Evolutionary conservation across 441 rosid species (phyloP), one percentile per base, ranked within the genome.

Genomic region (Daphne laureola): DNA sequence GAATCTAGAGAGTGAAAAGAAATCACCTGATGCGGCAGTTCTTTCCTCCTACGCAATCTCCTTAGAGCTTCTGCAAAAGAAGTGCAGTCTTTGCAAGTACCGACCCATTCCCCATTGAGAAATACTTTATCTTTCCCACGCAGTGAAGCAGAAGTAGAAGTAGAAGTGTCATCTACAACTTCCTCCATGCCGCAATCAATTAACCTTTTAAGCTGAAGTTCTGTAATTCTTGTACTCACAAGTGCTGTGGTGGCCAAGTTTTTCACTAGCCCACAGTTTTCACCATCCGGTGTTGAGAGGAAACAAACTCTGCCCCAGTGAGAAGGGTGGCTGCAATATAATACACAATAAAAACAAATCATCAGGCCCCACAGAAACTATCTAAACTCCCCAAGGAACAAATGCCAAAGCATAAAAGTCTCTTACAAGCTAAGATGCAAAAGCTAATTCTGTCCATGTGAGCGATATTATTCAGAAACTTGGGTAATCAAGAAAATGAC

Each of bases 251-350:
- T 74, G 50, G 89, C 79, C 66, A 93, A 63, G 53, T 90, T 87
- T 71, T 85, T 93, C 43, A 93, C 97, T 49, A 90, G 96, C 40
- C 97, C 98, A 65, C 97, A 93, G 53, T 93, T 90, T 77, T 93
- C 97, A 49, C 96, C 99, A 77, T 90, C 96, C 5, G 99, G 93
- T 17, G 96, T 93, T 17, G 96, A 87, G 54, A 90, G 76, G 73
- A 87, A 85, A 78, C 97, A 90, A 56, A 87, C 84, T 74, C 83
- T 83, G 59, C 96, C 99, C 96, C 97, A 87, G 57, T 93, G 99
- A 61, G 99, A 87, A 57, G 99, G 99, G 73, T 87, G 96, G 63
- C 97, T 86, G 85, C 60, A 43, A 51, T 62, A 69, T 52, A 59
- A 69, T 44, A 55, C 12, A 9, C 38, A 21, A 62, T 56, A 46